Evolutionary conservation across 192 early-diverging fungal genomes (phyloP), one percentile per base, ranked within the genome.

Genomic region (Coemansia furcata): DNA sequence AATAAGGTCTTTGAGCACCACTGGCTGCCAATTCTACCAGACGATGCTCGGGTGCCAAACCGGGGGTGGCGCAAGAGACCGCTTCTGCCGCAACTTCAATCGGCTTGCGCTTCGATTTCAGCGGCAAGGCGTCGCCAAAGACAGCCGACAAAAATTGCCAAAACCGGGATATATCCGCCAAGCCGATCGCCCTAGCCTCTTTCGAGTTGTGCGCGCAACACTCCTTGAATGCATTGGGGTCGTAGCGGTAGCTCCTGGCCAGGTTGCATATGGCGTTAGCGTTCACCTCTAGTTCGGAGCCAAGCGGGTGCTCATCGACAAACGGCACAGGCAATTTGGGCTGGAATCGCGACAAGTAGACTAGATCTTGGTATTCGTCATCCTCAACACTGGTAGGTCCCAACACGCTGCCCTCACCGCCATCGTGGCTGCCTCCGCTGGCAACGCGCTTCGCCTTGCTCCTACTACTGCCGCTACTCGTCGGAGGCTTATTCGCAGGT

Each of bases 221-320:
- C 57, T 76, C 67, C 4, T 40, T 32, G 29, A 85, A 71, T 1
- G 35, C 57, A 29, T 64, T 39, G 1, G 76, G 68, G 50, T 85
- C 79, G 64, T 79, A 82, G 36, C 69, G 76, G 70, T 82, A 85
- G 68, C 43, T 65, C 3, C 33, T 52, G 6, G 84, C 79, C 21
- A 83, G 70, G 15, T 65, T 61, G 21, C 65, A 57, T 6, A 83
- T 70, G 2, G 69, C 57, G 4, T 64, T 38, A 6, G 70, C 43
- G 23, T 70, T 68, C 6, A 64, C 46, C 11, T 62, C 29, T 11
- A 71, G 49, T 6, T 68, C 66, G 12, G 47, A 30, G 12, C 75
- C 73, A 3, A 78, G 67, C 7, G 66, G 38, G 17, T 78, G 76
- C 62, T 79, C 81, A 36, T 83, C 76, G 29, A 78, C 64, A 62